Evolutionary conservation across 2,329 filamentous ascomycete genomes (phyloP), one percentile per base, ranked within the genome.

Genomic region (Apiospora kogelbergensis): DNA sequence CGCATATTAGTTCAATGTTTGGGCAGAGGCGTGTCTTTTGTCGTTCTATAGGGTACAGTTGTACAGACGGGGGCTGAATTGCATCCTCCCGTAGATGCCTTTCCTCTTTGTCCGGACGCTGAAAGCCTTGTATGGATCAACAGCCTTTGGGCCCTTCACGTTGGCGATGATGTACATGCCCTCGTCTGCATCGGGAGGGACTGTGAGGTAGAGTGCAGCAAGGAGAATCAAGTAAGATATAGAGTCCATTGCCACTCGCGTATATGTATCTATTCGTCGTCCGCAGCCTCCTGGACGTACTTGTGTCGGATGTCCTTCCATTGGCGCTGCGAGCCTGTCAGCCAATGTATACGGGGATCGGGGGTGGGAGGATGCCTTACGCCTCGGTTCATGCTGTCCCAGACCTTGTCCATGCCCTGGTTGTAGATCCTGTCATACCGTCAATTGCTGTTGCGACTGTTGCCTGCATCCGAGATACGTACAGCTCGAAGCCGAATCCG

Each of bases 281-380:
- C 90, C 73, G 92, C 90, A 68, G 85, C 88, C 70, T 86, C 86
- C 83, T 93, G 84, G 78, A 97, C 82, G 83, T 97, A 99, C 83
- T 88, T 91, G 82, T 91, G 85, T 85, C 97, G 95, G 86, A 99
- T 98, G 82, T 99, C 96, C 89, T 98, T 98, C 96, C 96, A 98
- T 97, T 98, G 95, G 79, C 95, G 94, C 95, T 98, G 79, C 76
- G 64, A 40, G 63, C 24, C 24, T 65, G 75, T 82, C 72, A 84
- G 80, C 75, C 48, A 22, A 60, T n/a, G 57, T 69, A 67, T 69
- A 42, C 46, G 20, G 26, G 30, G 44, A 53, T 53, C 40, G n/a
- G 33, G 42, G n/a, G 20, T 45, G 73, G 20, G 26, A 65, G 48
- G 20, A 64, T 15, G 63, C 91, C 93, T 79, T 93, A 98, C 95